Evolutionary conservation across 176 grass and related monocot species (phyloP), one percentile per base, ranked within the genome.

Genomic region (Olyra latifolia): DNA sequence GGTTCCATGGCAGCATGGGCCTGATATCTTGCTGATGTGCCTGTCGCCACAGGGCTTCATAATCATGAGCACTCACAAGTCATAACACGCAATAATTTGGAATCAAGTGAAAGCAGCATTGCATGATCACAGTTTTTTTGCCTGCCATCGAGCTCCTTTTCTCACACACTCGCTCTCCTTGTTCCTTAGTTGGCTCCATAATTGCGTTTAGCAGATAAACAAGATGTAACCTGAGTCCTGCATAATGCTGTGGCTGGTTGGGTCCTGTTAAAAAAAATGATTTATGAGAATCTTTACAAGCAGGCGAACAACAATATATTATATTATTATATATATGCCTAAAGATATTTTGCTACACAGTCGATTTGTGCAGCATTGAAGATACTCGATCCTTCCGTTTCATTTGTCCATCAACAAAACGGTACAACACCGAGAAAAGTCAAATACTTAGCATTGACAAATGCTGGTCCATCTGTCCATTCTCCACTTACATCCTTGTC

Each of bases 31-130:
- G 19, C 70, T 60, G 70, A 74, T 50, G 50, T 68, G 62, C 7
- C 4, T 39, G 40, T 80, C 47, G 27, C 14, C 47, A 19, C 1
- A 12, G 22, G 16, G 59, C 13, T 65, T 45, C 17, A 9, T 17
- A 30, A 49, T 52, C 29, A 70, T 43, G 1, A n/a, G 44, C 64
- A 71, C 22, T 15, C 40, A 14, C 59, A 86, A 74, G 68, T 66
- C 19, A 14, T 59, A 44, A 7, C 54, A 20, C 27, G 13, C 55
- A 62, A 82, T 77, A 82, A 70, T 62, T 82, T 16, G 19, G 17
- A 68, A 62, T 42, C 13, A 3, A 17, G 14, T 13, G 72, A 63
- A 69, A 71, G 64, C 45, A 64, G 71, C 53, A 1, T 32, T 4
- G 40, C 55, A 39, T 29, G 3, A 29, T 13, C 53, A 11, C 24